A percentile compares a stretch with the other conserved stretches of the same genome.
Evolutionary conservation across 495 filamentous ascomycete species (phyloP).

Genomic region (Talaromyces ruber): DNA sequence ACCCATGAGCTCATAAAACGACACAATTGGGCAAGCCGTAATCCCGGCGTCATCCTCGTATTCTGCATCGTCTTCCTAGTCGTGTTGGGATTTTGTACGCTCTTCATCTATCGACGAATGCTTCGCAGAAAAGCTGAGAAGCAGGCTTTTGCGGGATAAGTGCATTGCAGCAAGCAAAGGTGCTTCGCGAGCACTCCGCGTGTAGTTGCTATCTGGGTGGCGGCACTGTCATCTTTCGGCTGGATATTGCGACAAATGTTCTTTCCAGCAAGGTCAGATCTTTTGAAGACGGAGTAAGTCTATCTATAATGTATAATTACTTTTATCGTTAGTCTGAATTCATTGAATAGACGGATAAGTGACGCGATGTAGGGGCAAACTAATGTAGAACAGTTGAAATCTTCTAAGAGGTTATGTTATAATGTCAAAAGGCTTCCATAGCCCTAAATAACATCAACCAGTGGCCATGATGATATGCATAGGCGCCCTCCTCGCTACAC

Average conservation of each 20-base stretch:
- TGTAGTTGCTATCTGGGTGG: not conserved
- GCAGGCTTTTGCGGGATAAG: constrained; percentile 12
- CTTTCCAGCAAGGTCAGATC: not conserved
- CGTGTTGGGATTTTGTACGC: constrained; percentile 26
- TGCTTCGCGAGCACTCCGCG: not conserved
- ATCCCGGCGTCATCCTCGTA: constrained; percentile 45
- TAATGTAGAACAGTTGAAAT: not conserved
- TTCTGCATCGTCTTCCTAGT: constrained; percentile 46
- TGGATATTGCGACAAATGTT: not conserved
- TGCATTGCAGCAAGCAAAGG: not conserved
- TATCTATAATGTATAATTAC: not conserved
- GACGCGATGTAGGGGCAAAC: not conserved
- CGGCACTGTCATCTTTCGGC: not conserved
- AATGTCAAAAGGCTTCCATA: not conserved
- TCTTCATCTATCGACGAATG: constrained; percentile 37
- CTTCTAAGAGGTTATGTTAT: not conserved
- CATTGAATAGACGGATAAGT: not conserved
- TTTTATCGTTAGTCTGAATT: not conserved
- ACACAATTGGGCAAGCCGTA: constrained; percentile 39
- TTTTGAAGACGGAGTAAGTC: not conserved
- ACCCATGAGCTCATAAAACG: constrained; percentile 19
- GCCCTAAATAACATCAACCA: not conserved
- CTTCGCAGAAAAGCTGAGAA: constrained; percentile 25
- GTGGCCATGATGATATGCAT: no score
- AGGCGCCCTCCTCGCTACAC: no score